Evolutionary conservation across 1,284 basidiomycete species (phyloP), one percentile per base, ranked within the genome.

Genomic region (Malassezia nana): DNA sequence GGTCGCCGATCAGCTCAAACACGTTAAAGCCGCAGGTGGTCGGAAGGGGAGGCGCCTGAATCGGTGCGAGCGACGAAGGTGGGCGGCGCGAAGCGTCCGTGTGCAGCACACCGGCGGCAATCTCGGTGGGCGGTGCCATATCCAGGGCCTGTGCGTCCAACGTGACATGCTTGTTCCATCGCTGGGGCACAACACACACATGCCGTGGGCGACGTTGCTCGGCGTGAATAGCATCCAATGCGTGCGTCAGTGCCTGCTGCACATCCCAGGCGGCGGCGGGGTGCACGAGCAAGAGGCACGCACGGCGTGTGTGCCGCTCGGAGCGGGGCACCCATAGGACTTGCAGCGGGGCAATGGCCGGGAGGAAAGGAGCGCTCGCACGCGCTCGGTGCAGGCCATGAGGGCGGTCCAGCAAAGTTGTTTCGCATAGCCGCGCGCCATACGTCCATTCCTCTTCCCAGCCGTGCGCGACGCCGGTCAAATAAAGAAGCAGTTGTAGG

Each of bases 1-100:
- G 52, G 20, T 63, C 61, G 0, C 70, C 70, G 10, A 60, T 28
- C 0, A 74, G 49, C 39, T 72, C 65, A 49, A 72, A 74, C 9
- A 64, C 50, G 44, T 71, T 72, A 54, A 54, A 71, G 6, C 67
- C 71, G 18, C 16, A 20, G 10, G 28, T 30, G 6, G 38, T n/a
- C 6, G 28, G 15, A n/a, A 26, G 26, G 12, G 39, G 28, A 29
- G 29, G 26, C 3, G 24, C 38, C 3, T 24, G 15, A 7, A 24
- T 18, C 32, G 28, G 16, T 13, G 22, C 20, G 52, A 50, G 38
- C 59, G 59, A 31, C 54, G 60, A 13, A 53, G 58, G 39, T 18
- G 28, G 16, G 0, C 38, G 38, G 30, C 13, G 9, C 10, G 16
- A 1, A 8, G 26, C 12, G 25, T 29, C 18, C 25, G 16, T 18